Conservation (phyloP, 257 asterid genomes). For the Solanum megistacrolobum region DNA sequence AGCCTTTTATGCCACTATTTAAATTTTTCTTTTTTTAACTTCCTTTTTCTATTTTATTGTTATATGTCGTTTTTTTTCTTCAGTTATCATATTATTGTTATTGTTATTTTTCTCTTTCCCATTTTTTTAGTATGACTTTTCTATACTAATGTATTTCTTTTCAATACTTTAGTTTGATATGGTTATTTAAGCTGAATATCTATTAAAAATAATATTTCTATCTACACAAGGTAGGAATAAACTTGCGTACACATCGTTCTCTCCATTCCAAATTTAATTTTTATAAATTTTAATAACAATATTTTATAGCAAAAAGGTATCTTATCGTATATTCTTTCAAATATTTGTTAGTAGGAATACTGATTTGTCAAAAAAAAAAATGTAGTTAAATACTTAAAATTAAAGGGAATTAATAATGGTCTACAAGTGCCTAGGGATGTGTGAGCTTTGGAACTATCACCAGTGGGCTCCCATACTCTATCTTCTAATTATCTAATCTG, state of each 20-base stretch:
- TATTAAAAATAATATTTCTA: fast-evolving
- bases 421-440: neutral
- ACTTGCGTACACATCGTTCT: too few relatives aligned
- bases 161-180: too few relatives aligned
- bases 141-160: fast-evolving
- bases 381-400: neutral
- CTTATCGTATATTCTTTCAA: neutral
- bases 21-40: neutral
- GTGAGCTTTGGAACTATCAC: neutral
- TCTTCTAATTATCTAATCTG: neutral
- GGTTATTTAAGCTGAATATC: fast-evolving
- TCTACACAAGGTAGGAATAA: fast-evolving
- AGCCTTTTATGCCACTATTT: neutral
- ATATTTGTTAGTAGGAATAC: neutral
- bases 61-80: fast-evolving
- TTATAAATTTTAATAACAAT: neutral
- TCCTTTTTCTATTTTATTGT: neutral
- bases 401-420: neutral
- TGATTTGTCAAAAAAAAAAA: neutral
- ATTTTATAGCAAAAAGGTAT: neutral
- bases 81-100: fast-evolving
- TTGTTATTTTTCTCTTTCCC: neutral
- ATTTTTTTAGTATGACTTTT: neutral
- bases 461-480: neutral
- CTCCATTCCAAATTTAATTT: too few relatives aligned